Base-by-base conservation (phyloP, 495 filamentous ascomycete species). In the Durotheca rogersii region DNA sequence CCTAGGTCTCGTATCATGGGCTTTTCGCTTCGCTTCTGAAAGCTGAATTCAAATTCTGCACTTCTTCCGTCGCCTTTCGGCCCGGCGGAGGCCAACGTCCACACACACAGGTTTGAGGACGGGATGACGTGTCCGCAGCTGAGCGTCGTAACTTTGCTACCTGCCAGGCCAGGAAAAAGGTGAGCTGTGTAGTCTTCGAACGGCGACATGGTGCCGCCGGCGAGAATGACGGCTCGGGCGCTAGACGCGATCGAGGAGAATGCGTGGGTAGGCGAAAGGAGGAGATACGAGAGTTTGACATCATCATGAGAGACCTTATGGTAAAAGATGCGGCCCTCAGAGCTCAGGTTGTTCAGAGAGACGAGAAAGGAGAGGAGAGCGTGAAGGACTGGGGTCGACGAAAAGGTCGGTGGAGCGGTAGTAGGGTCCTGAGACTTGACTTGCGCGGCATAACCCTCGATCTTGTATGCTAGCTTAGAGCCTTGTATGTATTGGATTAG, bases 51-150 rank as follows among this genome's bases (percentile, higher is more conserved):
- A 59, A 96, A 90, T 2, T 83, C 77, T 10, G 76, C 70, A 3
- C 82, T 77, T 41, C 67, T 72, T 6, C 74, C 67, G 0, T 81
- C 81, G 27, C 63, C 51, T 32, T 51, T 55, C 6, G 51, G 52
- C 6, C 58, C 58, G 0, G 59, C 29, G 0, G 69, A 73, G 3
- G 65, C 61, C 2, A 78, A 56, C 0, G 85, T 80, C 59, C 85
- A 84, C 16, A 86, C 90, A 21, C 87, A 75, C 7, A 98, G 77
- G 47, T 93, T 96, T 12, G 83, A 80, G 1, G 78, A 56, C 2
- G 93, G 90, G 43, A 97, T 95, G 16, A 98, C 91, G 68, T 98
- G 93, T 3, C 90, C 93, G 67, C 90, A 97, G 42, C 88, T 95
- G 14, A 96, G 81, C 1, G 89, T 94, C 3, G 75, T 81, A 20